Evolutionary conservation across 1,284 basidiomycete species (phyloP).

Genomic region (Ustilago curta): DNA sequence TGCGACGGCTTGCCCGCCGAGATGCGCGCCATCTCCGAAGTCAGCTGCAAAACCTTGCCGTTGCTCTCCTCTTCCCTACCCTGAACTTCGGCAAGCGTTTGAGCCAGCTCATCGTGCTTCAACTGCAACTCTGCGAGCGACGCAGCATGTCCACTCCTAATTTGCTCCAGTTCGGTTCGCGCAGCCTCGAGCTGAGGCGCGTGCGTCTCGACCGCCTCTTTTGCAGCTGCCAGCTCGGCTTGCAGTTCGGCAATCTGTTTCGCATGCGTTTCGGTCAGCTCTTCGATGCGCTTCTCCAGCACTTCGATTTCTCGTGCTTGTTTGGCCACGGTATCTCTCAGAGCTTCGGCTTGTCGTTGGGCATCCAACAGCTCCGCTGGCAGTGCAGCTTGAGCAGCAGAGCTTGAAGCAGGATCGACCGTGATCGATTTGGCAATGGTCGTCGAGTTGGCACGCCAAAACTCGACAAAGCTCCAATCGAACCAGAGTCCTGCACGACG

Average conservation of each 20-base stretch:
- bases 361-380: conserved; percentile 65
- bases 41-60: conserved; percentile 36
- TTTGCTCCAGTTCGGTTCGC: conserved; percentile 24
- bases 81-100: conserved; percentile 17
- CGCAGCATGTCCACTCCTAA: conserved; percentile 26
- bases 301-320: conserved; percentile 50
- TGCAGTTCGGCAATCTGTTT: conserved; percentile 9
- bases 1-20: conserved; percentile 28
- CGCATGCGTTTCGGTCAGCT: conserved; percentile 31
- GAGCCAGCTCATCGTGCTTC: conserved; percentile 20
- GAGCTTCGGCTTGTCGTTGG: conserved; percentile 55
- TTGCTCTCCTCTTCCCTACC: conserved; percentile 23
- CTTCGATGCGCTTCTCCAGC: conserved; percentile 42
- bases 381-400: conserved; percentile 33
- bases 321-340: conserved; percentile 52
- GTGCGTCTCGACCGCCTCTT: conserved; percentile 12
- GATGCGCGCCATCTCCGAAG: conserved; percentile 34
- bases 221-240: conserved; percentile 13
- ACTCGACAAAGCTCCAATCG: conserved; percentile 98
- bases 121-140: conserved; percentile 22
- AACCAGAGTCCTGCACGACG: conserved; percentile 88
- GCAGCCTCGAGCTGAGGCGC: conserved; percentile 27
- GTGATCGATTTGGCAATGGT: conserved; percentile 61
- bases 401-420: conserved; percentile 55
- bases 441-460: conserved; percentile 94